Percentiles rank a stretch among this genome's conserved stretches.
Evolutionary conservation across 306 rosid species (phyloP).

Genomic region (Acacia acuminata): DNA sequence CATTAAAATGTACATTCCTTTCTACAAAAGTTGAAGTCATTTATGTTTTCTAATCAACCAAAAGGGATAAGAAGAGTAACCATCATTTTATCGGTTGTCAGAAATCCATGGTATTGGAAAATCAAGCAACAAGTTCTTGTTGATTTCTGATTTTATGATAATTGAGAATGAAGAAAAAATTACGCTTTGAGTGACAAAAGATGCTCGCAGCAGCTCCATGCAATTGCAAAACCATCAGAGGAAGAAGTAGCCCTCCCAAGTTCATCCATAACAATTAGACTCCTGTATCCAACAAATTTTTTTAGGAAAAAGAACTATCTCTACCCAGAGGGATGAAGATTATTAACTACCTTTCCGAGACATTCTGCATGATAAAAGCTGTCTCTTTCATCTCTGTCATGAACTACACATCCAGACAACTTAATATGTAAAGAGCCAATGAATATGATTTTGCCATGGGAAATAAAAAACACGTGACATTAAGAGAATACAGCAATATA

Average conservation of each 20-base stretch:
- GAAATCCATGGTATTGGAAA: conserved; percentile 8
- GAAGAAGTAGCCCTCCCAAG: conserved; percentile 99
- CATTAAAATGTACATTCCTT: neutral
- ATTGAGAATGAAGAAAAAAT: conserved; percentile 30
- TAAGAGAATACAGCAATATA: neutral
- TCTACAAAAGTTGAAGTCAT: neutral
- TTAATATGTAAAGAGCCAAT: neutral
- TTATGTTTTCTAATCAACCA: neutral
- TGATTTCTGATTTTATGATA: conserved; percentile 3
- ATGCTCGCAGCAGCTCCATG: conserved; percentile 98
- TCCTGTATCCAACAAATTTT: conserved; percentile 51
- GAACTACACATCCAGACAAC: conserved; percentile 61
- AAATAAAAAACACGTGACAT: neutral
- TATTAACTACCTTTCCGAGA: conserved; percentile 62
- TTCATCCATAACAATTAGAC: conserved; percentile 93
- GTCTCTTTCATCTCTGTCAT: conserved; percentile 99
- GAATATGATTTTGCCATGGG: neutral
- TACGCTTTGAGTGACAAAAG: conserved; percentile 91
- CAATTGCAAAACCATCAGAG: conserved; percentile 89
- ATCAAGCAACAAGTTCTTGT: neutral
- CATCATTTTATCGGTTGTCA: conserved; percentile 11
- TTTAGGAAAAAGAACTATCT: conserved; percentile 6
- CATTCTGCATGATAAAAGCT: conserved; percentile 91
- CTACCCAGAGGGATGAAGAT: conserved; percentile 27
- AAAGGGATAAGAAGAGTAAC: conserved; percentile 17